Evolutionary conservation across 805 yeast species (phyloP), one percentile per base, ranked within the genome.

Genomic region (Kodamaea fukazawae): DNA sequence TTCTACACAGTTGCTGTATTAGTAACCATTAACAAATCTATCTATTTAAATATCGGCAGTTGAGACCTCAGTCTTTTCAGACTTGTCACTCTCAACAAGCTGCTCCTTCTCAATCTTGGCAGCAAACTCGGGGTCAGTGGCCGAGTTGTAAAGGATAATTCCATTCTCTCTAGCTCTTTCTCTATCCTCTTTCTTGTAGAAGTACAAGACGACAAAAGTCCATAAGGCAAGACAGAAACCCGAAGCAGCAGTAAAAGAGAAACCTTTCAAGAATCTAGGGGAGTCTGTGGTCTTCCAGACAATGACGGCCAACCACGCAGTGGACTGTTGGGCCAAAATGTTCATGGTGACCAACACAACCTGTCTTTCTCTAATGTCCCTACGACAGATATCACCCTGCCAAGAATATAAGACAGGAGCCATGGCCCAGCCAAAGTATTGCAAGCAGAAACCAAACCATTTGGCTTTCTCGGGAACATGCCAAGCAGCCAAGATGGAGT

Each of bases 401-500:
- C 75, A 71, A 1, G 81, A 71, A 65, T 79, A 76, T 35, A 78
- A 58, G 34, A 79, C 79, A 0, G 85, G 81, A 2, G 83, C 78
- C 55, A 76, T 76, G 12, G 84, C 75, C 72, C 82, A 79, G 10
- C 80, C 75, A 56, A 77, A 76, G 51, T 79, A 80, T 14, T 76
- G 78, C 35, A 75, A 65, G 50, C 78, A 65, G 55, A 75, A 80
- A 0, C 79, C 86, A 63, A 71, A 78, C 84, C 85, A 79, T 57
- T 80, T 78, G 11, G 84, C 78, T n/a, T 65, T 43, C 30, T 65
- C 65, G 0, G 79, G 68, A 20, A 80, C 76, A 46, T 78, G 58
- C 86, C 86, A 80, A 32, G 71, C 71, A 4, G 81, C 79, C 47
- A 80, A 59, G 16, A 80, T 62, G 1, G 67, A 65, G 52, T 79